Evolutionary conservation across 2,329 filamentous ascomycete species (phyloP).

Genomic region (Parastagonospora avenae): DNA sequence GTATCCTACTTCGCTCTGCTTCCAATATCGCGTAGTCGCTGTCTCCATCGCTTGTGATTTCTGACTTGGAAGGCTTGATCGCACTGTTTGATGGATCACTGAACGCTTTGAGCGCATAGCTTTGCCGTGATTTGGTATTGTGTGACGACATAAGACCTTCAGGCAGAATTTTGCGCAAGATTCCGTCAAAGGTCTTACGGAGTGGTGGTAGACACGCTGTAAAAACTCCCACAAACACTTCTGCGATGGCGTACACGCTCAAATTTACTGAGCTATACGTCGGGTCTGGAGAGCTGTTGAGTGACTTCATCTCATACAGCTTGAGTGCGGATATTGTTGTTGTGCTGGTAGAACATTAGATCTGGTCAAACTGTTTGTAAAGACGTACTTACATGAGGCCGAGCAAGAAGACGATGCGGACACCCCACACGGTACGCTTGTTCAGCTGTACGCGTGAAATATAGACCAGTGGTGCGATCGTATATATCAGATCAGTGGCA

Average conservation of each 20-base stretch:
- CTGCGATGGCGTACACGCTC: conserved; percentile 28
- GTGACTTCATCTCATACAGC: conserved; percentile 29
- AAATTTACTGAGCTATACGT: conserved; percentile 30
- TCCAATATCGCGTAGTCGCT: conserved; percentile 24
- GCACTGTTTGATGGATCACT: conserved; percentile 9
- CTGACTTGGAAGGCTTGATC: conserved; percentile 5
- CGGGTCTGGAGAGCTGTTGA: conserved; percentile 25
- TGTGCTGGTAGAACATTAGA: conserved; percentile 14
- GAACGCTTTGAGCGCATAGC: conserved; percentile 19
- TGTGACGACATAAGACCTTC: conserved; percentile 11
- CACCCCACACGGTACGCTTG: conserved; percentile 32
- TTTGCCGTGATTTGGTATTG: conserved; percentile 15
- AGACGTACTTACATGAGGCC: conserved; percentile 27
- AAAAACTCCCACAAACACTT: conserved; percentile 34
- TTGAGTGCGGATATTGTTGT: conserved; percentile 34
- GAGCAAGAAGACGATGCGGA: conserved; percentile 31
- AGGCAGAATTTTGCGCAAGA: conserved; percentile 23
- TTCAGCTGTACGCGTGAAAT: conserved; percentile 29
- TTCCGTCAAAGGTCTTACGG: conserved; percentile 31
- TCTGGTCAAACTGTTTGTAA: background rate
- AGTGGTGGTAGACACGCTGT: conserved; percentile 33
- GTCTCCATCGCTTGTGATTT: conserved; percentile 17
- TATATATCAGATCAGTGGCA: conserved; percentile 30
- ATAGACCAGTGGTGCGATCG: conserved; percentile 28
- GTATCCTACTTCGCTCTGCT: background rate